These are phyloP conservation scores for Phanerodontia chrysosporium DNA, from an alignment of 768 basidiomycete genomes.

Conservation along the genomic window DNA sequence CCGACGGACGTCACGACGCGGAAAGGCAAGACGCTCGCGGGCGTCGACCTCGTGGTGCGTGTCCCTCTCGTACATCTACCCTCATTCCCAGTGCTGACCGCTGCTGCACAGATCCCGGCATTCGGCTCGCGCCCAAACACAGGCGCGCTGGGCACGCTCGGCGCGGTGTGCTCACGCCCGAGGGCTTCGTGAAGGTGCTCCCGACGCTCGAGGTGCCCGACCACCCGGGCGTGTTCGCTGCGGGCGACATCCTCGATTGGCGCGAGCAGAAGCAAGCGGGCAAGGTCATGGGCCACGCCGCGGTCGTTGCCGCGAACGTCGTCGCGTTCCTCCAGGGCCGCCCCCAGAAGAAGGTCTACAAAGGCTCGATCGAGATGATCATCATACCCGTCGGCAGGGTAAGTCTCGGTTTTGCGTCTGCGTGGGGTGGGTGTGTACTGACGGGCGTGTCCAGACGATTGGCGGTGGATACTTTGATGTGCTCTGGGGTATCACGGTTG, in stretches of 20 bases:
- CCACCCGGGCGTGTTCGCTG: slow-evolving; percentile 56
- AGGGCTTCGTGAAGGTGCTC: slow-evolving; percentile 45
- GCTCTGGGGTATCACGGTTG: slow-evolving; percentile 27
- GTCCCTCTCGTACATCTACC: neutral
- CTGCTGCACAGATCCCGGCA: slow-evolving; percentile 23
- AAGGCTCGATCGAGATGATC: slow-evolving; percentile 49
- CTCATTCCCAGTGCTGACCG: neutral
- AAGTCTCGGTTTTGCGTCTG: slow-evolving; percentile 8
- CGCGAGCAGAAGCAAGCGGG: slow-evolving; percentile 56
- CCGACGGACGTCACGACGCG: slow-evolving; percentile 41
- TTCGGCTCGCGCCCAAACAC: slow-evolving; percentile 45
- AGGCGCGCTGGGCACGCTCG: slow-evolving; percentile 41
- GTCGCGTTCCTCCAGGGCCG: slow-evolving; percentile 37
- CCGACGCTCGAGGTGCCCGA: slow-evolving; percentile 53
- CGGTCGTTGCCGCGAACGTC: slow-evolving; percentile 47
- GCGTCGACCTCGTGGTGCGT: slow-evolving; percentile 58
- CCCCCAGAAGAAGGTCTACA: slow-evolving; percentile 36
- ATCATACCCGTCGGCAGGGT: slow-evolving; percentile 54
- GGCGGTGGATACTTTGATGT: slow-evolving; percentile 26
- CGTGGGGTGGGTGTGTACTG: neutral
- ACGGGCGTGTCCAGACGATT: slow-evolving; percentile 15
- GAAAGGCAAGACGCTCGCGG: slow-evolving; percentile 41
- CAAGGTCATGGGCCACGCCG: slow-evolving; percentile 42
- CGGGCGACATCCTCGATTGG: slow-evolving; percentile 63
- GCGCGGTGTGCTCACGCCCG: slow-evolving; percentile 28